Conservation (phyloP, 192 early-diverging fungal genomes). For the Lunasporangiospora selenospora region DNA sequence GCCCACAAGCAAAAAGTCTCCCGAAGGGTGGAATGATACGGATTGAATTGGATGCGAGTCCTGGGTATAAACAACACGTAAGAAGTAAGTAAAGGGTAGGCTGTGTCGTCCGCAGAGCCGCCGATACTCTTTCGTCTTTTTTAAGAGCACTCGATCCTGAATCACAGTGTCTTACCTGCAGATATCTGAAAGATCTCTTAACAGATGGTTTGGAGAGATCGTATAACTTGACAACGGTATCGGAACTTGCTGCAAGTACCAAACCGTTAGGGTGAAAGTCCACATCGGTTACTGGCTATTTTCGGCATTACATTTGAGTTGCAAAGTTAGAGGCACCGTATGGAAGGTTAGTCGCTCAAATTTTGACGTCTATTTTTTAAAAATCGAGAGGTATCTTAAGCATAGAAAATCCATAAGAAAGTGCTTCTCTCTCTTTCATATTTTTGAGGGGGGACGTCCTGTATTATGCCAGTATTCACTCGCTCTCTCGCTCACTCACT, state of each 20-base stretch:
- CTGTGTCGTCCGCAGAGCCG: neutral
- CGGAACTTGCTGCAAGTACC: conserved; percentile 88
- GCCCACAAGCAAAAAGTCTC: conserved; percentile 83
- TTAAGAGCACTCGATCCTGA: too few species aligned
- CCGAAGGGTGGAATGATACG: conserved; percentile 92
- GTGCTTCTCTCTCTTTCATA: too few species aligned
- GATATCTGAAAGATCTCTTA: conserved; percentile 84
- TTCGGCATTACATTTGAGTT: neutral
- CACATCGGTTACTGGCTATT: conserved; percentile 77
- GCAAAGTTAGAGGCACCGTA: neutral
- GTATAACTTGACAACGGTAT: conserved; percentile 88
- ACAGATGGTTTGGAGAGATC: conserved; percentile 84
- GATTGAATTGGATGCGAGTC: conserved; percentile 82
- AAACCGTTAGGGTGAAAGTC: conserved; percentile 93
- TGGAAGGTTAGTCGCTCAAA: too few species aligned
- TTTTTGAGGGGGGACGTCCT: too few species aligned
- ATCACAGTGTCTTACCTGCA: conserved; percentile 59
- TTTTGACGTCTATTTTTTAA: too few species aligned
- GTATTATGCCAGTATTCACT: too few species aligned
- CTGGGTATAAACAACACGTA: conserved; percentile 29
- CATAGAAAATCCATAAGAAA: too few species aligned
- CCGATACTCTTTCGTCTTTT: too few species aligned
- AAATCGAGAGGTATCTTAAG: too few species aligned
- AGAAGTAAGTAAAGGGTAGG: neutral
- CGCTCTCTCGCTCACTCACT: too few species aligned